Percentiles rank a stretch among this genome's conserved stretches.
phyloP scores from a whole-genome alignment of 208 protist species.

The Acanthamoeba triangularis region DNA sequence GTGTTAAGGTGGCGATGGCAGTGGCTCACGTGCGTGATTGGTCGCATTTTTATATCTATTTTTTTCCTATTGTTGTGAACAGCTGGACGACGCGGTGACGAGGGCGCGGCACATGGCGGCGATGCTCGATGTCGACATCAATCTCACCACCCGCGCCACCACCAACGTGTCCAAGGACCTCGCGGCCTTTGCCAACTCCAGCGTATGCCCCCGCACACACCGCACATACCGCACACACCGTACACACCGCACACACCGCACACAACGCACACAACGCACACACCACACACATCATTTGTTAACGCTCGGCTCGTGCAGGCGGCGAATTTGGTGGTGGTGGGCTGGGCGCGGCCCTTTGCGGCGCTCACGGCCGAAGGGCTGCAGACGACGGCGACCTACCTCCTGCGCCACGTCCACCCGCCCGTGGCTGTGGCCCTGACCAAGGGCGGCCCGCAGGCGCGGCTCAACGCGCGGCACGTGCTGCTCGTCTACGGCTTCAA shows the following conservation, averaged over 20 bases:
- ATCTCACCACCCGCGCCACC: neutral
- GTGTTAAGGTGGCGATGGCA: too few relatives aligned
- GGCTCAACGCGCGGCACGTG: neutral
- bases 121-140: slow-evolving; percentile 28
- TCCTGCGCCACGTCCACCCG: slow-evolving; percentile 31
- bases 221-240: neutral
- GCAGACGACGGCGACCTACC: slow-evolving; percentile 9
- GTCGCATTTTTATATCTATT: too few relatives aligned
- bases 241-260: neutral
- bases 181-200: slow-evolving; percentile 13
- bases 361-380: neutral
- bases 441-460: slow-evolving; percentile 17
- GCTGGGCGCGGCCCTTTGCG: slow-evolving; percentile 1
- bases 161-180: slow-evolving; percentile 34
- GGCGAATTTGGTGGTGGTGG: neutral
- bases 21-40: neutral
- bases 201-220: neutral
- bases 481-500: slow-evolving; percentile 33
- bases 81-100: slow-evolving; percentile 6
- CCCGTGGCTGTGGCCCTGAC: neutral
- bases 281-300: neutral
- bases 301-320: neutral
- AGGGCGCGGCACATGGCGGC: slow-evolving; percentile 34
- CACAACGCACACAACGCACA: too few relatives aligned
- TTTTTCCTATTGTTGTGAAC: neutral